A percentile compares a stretch with the other conserved stretches of the same genome.
Conservation (phyloP, 228 moss, liverwort and hornwort genomes). For the Sphagnum fallax region DNA sequence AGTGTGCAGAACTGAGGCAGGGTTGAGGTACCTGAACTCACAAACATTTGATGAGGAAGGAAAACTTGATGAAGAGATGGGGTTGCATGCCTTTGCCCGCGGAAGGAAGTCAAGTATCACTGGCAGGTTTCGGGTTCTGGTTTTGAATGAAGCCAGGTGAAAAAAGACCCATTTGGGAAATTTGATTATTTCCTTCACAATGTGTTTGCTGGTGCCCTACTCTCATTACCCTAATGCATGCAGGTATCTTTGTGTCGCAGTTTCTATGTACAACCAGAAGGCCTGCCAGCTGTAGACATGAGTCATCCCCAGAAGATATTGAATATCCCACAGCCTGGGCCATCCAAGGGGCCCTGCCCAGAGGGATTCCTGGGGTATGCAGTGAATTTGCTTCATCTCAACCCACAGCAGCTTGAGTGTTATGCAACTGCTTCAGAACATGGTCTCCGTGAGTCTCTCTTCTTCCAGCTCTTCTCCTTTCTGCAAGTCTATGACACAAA, state of each 20-base stretch:
- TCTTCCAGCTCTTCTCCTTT: conserved; percentile 42
- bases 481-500: conserved; percentile 74
- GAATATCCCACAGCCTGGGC: conserved; percentile 50
- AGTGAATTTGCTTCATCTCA: conserved; percentile 61
- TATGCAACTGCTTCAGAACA: conserved; percentile 42
- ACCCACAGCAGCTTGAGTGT: conserved; percentile 45
- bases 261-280: conserved; percentile 35
- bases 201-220: neutral
- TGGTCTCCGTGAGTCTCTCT: conserved; percentile 58
- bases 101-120: conserved; percentile 17
- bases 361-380: conserved; percentile 68
- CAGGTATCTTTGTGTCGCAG: conserved; percentile 15
- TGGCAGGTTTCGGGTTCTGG: conserved; percentile 46
- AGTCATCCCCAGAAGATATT: conserved; percentile 55
- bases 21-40: conserved; percentile 41
- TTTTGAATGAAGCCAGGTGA: conserved; percentile 58
- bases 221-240: neutral
- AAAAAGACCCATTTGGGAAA: too few species aligned
- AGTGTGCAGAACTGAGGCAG: conserved; percentile 52
- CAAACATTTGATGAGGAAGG: conserved; percentile 10
- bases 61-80: conserved; percentile 18
- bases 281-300: conserved; percentile 25
- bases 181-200: neutral
- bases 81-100: conserved; percentile 55
- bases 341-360: conserved; percentile 28